Evolutionary conservation across 75 land plant genomes (phyloP).

Genomic region (Selaginella moellendorffii): DNA sequence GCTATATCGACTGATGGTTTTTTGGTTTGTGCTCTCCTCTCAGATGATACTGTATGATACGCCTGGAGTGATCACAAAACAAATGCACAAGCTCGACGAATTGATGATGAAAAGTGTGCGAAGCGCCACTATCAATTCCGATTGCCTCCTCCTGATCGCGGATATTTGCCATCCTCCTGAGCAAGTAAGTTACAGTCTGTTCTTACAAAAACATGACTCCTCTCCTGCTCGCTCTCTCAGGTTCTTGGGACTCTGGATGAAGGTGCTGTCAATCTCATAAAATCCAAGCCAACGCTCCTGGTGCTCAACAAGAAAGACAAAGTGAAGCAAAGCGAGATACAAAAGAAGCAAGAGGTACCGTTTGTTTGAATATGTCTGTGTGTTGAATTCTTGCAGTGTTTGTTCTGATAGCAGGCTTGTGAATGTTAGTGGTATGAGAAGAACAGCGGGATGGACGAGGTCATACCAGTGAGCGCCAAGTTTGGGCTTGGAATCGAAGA

Average conservation of each 20-base stretch:
- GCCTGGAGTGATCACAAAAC: constrained; percentile 86
- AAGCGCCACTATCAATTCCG: constrained; percentile 76
- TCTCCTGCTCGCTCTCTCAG: no score
- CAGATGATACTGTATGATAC: constrained; percentile 96
- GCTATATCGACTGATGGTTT: no score
- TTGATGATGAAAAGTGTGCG: constrained; percentile 99
- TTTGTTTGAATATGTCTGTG: neutral
- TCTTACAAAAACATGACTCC: no score
- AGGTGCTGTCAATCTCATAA: constrained; percentile 28
- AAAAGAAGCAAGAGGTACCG: constrained; percentile 64
- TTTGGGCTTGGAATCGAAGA: constrained; percentile 86
- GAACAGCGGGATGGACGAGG: constrained; percentile 57
- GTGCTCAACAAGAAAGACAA: constrained; percentile 87
- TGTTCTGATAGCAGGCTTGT: neutral
- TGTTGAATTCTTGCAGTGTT: neutral
- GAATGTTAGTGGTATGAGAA: constrained; percentile 76
- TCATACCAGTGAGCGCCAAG: constrained; percentile 93
- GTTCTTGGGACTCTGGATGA: constrained; percentile 60
- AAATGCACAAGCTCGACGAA: constrained; percentile 84
- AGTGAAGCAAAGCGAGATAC: constrained; percentile 90
- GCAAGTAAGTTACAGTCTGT: constrained; percentile 44
- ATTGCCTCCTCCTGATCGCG: constrained; percentile 75
- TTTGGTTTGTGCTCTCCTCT: no score
- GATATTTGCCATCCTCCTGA: constrained; percentile 72
- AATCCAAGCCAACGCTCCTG: constrained; percentile 48